Evolutionary conservation across 2,329 filamentous ascomycete species (phyloP), one percentile per base, ranked within the genome.

Genomic region (Colletotrichum incanum): DNA sequence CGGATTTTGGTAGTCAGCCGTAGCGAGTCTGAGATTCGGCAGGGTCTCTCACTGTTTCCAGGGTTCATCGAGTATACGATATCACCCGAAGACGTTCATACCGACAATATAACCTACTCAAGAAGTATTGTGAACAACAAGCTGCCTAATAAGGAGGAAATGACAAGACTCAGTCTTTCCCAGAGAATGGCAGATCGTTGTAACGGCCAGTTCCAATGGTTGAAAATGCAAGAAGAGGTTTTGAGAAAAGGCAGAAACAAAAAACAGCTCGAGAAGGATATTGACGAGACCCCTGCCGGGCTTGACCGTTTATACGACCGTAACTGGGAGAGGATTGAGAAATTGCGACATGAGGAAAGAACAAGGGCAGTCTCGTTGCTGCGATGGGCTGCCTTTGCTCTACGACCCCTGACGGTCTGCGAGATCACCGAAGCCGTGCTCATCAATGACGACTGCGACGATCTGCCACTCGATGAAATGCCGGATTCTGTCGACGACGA

Each of bases 171-270:
- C 0, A 54, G 73, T 0, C 65, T 82, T 1, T 77, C 79, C 1
- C 14, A 75, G 5, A 67, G 52, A n/a, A 76, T 83, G 66, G 67
- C 79, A 0, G 60, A 77, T 3, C 71, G 76, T 1, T 81, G 77
- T 34, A 72, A 79, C 1, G 82, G 80, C 0, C 81, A 82, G 49
- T 83, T 84, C 43, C 54, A 83, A 0, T 82, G 76, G 75, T 72
- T 83, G 1, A 79, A 77, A 18, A 41, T 83, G 70, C 76, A 81
- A 14, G 77, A 77, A 9, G 41, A 75, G 1, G 71, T 76, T 4
- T 55, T 83, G 0, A 67, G 74, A 0, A 74, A 63, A 7, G 72
- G 77, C 0, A 79, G 78, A 71, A 80, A 76, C 26, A 73, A 75
- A 45, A 78, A 77, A 18, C 76, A 80, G 34, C 73, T 83, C 0